These are phyloP conservation scores for Suhomyces terraborum DNA, from an alignment of 1,139 yeast genomes.

Conservation along the genomic window DNA sequence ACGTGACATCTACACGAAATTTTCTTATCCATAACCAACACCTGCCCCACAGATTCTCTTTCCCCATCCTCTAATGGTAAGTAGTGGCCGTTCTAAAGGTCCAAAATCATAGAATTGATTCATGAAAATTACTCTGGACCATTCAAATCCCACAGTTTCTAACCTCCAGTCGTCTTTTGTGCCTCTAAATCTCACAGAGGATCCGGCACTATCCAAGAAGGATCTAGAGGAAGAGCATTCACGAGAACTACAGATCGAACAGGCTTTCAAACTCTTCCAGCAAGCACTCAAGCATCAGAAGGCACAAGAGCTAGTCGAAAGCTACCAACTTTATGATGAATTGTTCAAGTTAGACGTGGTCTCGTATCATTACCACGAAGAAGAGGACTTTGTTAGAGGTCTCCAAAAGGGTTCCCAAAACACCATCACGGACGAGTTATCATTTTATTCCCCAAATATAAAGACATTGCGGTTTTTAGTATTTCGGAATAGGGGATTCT, in stretches of 20 bases:
- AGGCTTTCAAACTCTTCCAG: conserved; percentile 77
- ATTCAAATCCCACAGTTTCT: background rate
- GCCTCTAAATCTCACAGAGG: conserved; percentile 78
- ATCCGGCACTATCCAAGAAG: conserved; percentile 52
- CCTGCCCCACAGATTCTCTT: too few species aligned
- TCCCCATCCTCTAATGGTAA: too few species aligned
- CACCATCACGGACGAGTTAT: conserved; percentile 42
- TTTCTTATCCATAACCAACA: too few species aligned
- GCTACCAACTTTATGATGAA: conserved; percentile 59
- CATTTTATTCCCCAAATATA: conserved; percentile 64
- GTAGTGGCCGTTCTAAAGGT: too few species aligned
- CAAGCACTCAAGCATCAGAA: conserved; percentile 67
- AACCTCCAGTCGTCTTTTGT: conserved; percentile 62
- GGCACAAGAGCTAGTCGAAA: conserved; percentile 44
- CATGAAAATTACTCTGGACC: background rate
- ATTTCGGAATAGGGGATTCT: conserved; percentile 77
- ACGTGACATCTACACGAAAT: too few species aligned
- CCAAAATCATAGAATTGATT: too few species aligned
- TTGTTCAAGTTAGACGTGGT: conserved; percentile 71
- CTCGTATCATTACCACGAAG: conserved; percentile 51
- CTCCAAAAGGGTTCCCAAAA: conserved; percentile 42
- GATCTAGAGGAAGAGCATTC: conserved; percentile 84
- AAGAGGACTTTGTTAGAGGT: conserved; percentile 40
- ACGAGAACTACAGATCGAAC: conserved; percentile 84
- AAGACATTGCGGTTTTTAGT: conserved; percentile 74